Conservation (phyloP, 129 eudicot species). For the Cynara cardunculus region DNA sequence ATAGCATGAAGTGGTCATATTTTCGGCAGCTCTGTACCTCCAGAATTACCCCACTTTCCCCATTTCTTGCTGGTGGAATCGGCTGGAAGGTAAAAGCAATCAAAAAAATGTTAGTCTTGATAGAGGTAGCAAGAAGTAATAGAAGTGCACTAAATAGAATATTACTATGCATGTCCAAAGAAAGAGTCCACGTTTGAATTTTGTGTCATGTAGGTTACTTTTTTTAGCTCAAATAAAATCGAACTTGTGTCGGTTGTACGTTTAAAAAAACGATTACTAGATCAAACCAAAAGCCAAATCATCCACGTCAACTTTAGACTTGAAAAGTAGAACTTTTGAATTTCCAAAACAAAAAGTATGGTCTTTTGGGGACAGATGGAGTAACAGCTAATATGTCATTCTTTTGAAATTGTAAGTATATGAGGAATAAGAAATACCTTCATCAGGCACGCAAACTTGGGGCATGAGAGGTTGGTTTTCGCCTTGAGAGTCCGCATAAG, state of each 20-base stretch:
- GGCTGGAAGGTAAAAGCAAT: slow-evolving; percentile 31
- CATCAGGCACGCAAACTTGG: slow-evolving; percentile 37
- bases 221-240: neutral
- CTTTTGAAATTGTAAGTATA: slow-evolving; percentile 12
- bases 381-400: neutral
- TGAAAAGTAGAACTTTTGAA: neutral
- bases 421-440: slow-evolving; percentile 44
- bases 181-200: neutral
- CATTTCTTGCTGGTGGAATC: slow-evolving; percentile 38
- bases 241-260: slow-evolving; percentile 1
- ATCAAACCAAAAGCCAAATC: slow-evolving; percentile 16
- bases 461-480: slow-evolving; percentile 64
- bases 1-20: neutral
- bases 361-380: neutral
- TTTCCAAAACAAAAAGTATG: neutral
- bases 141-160: neutral
- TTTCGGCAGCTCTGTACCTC: slow-evolving; percentile 34
- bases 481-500: slow-evolving; percentile 56
- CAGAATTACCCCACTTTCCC: slow-evolving; percentile 29
- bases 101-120: slow-evolving; percentile 7
- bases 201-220: slow-evolving; percentile 4
- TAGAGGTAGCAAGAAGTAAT: neutral
- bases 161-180: neutral
- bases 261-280: neutral
- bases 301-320: neutral